phyloP scores from a whole-genome alignment of 176 grass and related monocot genomes.

The Saccharum officinarum region DNA sequence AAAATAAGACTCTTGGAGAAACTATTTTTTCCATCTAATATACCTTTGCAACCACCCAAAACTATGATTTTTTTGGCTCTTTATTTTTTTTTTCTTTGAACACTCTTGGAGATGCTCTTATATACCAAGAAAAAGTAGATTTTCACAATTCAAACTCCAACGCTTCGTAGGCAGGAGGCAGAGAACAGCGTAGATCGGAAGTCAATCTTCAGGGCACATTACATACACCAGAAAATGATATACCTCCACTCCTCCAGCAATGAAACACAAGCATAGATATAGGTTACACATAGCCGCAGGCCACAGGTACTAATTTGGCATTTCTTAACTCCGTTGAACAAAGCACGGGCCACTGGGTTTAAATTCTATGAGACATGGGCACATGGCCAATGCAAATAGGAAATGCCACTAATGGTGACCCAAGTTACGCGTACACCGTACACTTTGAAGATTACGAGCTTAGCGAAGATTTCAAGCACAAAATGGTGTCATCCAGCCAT shows the following conservation, averaged over 20 bases:
- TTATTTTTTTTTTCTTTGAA: too few relatives aligned
- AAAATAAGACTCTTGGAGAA: too few relatives aligned
- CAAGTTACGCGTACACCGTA: background rate
- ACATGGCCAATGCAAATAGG: constrained; percentile 10
- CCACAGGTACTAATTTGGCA: constrained; percentile 29
- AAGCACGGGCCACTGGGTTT: background rate
- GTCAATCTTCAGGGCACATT: background rate
- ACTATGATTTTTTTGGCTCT: too few relatives aligned
- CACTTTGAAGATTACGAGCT: background rate
- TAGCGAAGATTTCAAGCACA: constrained; percentile 3
- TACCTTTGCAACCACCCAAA: too few relatives aligned
- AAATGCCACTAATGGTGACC: background rate
- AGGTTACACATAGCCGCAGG: background rate
- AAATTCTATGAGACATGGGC: background rate
- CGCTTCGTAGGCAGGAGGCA: background rate
- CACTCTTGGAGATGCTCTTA: too few relatives aligned
- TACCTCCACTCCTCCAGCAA: background rate
- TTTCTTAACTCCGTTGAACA: background rate
- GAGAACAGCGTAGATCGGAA: background rate
- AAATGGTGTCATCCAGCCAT: background rate
- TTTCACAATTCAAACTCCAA: background rate
- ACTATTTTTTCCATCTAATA: too few relatives aligned
- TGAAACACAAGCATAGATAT: background rate
- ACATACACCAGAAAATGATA: background rate
- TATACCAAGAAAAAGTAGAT: too few relatives aligned